phyloP scores from a whole-genome alignment of 2,329 filamentous ascomycete species.

The Rhinocladiella similis region DNA sequence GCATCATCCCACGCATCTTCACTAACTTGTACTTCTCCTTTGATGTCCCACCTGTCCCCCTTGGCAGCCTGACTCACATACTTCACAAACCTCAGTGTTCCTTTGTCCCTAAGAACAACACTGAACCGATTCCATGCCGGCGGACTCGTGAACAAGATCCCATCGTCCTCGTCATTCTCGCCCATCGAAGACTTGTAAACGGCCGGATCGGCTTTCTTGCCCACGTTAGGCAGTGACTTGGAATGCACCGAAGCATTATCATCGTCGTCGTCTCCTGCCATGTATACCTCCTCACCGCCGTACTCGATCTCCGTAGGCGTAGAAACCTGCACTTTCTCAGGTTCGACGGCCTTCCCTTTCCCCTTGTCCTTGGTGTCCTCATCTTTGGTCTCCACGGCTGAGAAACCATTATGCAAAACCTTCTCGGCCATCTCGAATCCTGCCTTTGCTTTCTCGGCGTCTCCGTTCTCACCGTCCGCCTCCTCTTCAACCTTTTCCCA shows the following conservation, averaged over 20 bases:
- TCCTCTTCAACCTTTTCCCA: constrained; percentile 74
- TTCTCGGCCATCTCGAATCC: background rate
- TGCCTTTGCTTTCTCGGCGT: constrained; percentile 17
- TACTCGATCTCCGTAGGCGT: constrained; percentile 21
- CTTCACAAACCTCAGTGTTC: constrained; percentile 90
- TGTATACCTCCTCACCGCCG: constrained; percentile 71
- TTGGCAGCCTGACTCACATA: constrained; percentile 81
- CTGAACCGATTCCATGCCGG: constrained; percentile 87
- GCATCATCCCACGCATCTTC: constrained; percentile 27
- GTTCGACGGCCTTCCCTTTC: constrained; percentile 36
- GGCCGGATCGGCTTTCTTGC: constrained; percentile 66
- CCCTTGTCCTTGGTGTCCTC: constrained; percentile 40
- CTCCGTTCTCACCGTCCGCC: constrained; percentile 41
- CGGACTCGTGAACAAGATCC: constrained; percentile 67
- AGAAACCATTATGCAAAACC: background rate
- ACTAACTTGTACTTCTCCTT: constrained; percentile 63
- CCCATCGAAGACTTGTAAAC: constrained; percentile 71
- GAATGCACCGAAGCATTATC: constrained; percentile 55
- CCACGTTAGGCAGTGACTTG: constrained; percentile 33
- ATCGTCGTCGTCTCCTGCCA: constrained; percentile 69
- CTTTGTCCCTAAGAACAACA: constrained; percentile 83
- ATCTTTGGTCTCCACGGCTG: background rate
- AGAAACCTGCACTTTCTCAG: constrained; percentile 36
- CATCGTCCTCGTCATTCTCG: constrained; percentile 70
- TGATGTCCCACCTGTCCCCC: constrained; percentile 92